These are phyloP conservation scores for Podospora sp. DNA, from an alignment of 495 filamentous ascomycete genomes.

Conservation along the genomic window DNA sequence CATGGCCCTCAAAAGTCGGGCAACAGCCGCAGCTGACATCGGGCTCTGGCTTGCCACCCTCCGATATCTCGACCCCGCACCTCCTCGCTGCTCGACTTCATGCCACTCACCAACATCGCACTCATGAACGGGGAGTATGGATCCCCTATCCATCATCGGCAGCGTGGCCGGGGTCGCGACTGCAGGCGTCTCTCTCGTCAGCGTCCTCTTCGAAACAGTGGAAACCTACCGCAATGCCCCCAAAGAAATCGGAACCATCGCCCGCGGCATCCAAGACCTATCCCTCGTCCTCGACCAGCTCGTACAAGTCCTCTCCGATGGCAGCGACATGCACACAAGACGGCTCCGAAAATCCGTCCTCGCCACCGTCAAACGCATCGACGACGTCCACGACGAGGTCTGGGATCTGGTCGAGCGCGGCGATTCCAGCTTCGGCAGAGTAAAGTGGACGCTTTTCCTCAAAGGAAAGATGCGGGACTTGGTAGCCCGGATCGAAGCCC, in stretches of 20 bases:
- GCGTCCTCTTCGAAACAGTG: not conserved
- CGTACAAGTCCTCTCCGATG: not conserved
- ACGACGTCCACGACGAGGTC: not conserved
- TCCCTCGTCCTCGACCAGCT: not conserved
- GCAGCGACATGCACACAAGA: not conserved
- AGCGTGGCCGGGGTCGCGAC: not conserved
- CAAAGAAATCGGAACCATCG: not conserved
- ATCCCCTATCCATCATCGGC: not conserved
- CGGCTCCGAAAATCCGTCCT: not conserved
- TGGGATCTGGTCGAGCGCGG: not conserved
- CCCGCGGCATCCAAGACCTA: not conserved
- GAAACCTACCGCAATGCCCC: not conserved
- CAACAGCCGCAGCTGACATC: too few relatives aligned
- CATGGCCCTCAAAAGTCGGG: too few relatives aligned
- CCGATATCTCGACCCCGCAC: too few relatives aligned
- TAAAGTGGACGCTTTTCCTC: not conserved
- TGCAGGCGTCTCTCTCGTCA: not conserved
- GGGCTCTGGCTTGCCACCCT: too few relatives aligned
- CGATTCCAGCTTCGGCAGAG: not conserved
- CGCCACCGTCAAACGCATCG: not conserved
- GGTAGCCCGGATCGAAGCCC: not conserved
- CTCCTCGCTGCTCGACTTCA: too few relatives aligned
- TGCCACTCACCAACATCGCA: not conserved
- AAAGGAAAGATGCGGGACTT: not conserved
- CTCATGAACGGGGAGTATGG: not conserved